phyloP scores from a whole-genome alignment of 179 eudicot species.

The Corrigiola litoralis region DNA sequence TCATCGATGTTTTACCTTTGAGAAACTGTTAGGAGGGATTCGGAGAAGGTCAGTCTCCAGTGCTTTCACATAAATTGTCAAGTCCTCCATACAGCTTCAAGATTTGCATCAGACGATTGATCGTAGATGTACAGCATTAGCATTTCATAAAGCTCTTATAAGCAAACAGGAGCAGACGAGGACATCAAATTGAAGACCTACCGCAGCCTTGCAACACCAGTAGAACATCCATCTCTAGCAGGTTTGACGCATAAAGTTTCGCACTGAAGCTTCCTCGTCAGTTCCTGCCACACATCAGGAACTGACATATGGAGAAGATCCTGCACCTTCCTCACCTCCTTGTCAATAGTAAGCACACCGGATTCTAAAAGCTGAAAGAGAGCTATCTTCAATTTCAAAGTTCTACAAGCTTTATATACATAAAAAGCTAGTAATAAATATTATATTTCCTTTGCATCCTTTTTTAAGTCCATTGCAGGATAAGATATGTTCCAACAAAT shows the following conservation, averaged over 20 bases:
- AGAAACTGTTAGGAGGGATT: constrained; percentile 75
- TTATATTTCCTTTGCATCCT: not conserved
- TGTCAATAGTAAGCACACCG: constrained; percentile 75
- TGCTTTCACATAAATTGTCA: constrained; percentile 64
- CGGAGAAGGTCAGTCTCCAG: constrained; percentile 51
- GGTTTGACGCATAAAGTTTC: constrained; percentile 79
- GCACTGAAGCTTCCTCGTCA: constrained; percentile 59
- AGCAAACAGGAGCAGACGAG: constrained; percentile 13
- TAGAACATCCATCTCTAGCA: constrained; percentile 91
- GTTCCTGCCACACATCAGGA: constrained; percentile 51
- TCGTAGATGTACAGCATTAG: not conserved
- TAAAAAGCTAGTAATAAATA: too few relatives aligned
- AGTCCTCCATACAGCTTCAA: constrained; percentile 62
- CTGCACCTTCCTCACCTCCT: constrained; percentile 54
- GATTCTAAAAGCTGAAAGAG: constrained; percentile 50
- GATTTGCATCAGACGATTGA: constrained; percentile 6
- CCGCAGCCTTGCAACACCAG: constrained; percentile 93
- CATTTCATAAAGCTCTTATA: constrained; percentile 7
- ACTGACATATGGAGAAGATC: constrained; percentile 43
- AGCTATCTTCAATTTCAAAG: not conserved
- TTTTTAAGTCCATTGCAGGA: not conserved
- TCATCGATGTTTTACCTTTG: constrained; percentile 49
- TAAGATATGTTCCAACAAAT: not conserved
- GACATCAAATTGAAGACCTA: constrained; percentile 22
- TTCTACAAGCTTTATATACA: not conserved